These are phyloP conservation scores for Lagerstroemia speciosa DNA, from an alignment of 345 rosid genomes.

Conservation along the genomic window DNA sequence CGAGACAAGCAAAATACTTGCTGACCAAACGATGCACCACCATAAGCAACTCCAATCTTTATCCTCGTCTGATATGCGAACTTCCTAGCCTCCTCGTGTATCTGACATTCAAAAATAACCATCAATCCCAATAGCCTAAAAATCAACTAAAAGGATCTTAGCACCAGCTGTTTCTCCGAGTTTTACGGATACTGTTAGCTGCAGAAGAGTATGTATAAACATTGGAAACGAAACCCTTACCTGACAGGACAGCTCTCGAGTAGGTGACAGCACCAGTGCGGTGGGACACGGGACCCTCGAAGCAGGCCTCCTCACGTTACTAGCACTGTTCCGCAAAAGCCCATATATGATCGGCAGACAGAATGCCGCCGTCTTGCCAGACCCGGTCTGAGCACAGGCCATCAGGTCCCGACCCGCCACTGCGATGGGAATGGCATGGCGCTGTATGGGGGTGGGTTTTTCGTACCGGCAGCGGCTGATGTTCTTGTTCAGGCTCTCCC, in stretches of 20 bases:
- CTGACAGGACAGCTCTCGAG: slow-evolving; percentile 54
- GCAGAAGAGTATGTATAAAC: neutral
- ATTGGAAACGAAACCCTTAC: slow-evolving; percentile 11
- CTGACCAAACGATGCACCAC: slow-evolving; percentile 35
- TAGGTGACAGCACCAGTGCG: slow-evolving; percentile 45
- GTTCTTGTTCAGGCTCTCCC: slow-evolving; percentile 25
- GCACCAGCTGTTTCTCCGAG: neutral
- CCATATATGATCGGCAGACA: slow-evolving; percentile 40
- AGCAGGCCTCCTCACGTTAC: slow-evolving; percentile 4
- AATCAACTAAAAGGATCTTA: neutral
- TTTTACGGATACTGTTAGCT: neutral
- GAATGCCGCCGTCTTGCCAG: slow-evolving; percentile 50
- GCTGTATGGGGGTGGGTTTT: slow-evolving; percentile 48
- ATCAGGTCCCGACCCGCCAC: slow-evolving; percentile 48
- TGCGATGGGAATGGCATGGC: slow-evolving; percentile 44
- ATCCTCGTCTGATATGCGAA: slow-evolving; percentile 38
- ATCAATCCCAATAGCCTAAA: neutral
- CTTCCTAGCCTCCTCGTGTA: slow-evolving; percentile 41
- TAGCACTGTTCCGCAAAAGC: slow-evolving; percentile 15
- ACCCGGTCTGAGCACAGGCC: slow-evolving; percentile 59
- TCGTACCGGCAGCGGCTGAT: slow-evolving; percentile 34
- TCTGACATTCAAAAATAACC: slow-evolving; percentile 17
- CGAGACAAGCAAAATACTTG: slow-evolving; percentile 21
- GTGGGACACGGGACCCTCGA: slow-evolving; percentile 23
- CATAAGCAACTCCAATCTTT: slow-evolving; percentile 35